Base-by-base conservation (phyloP, 139 green algal species). In the Chlorella vulgaris region DNA sequence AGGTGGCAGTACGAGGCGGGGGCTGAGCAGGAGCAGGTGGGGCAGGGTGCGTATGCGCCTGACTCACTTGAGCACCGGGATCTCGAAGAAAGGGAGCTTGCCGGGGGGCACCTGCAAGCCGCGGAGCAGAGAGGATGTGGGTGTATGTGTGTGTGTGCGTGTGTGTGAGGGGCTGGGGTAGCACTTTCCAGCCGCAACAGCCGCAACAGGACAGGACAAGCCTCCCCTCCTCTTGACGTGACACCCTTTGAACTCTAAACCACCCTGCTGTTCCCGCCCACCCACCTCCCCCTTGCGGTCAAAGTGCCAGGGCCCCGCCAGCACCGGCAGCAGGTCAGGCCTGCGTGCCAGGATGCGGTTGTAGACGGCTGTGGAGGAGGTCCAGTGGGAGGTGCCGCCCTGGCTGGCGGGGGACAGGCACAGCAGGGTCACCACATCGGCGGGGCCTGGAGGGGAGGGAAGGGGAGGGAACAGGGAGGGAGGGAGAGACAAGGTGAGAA, bases 391-490 rank as follows among this genome's bases (percentile, higher is more conserved):
- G 87, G 65, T 61, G 19, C 88, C 90, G 26, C 90, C 89, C 43
- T 87, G 61, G 77, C 87, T 86, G 38, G 86, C 89, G 0, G 74
- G 77, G 40, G 84, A 69, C 69, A 92, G 77, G 83, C 87, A 92
- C 70, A 93, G 80, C 81, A 94, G 81, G 15, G 81, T 65, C 26
- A 82, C 62, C 22, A 94, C 88, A n/a, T 90, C 74, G 61, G 92
- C 91, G 15, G 73, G 65, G n/a, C n/a, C n/a, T n/a, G n/a, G n/a
- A n/a, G n/a, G n/a, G n/a, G n/a, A n/a, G n/a, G n/a, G n/a, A n/a
- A n/a, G n/a, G n/a, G n/a, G n/a, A n/a, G n/a, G 29, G 60, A 81
- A 75, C 93, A 67, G 65, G 90, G 0, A 85, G 89, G 80, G 92
- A 85, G 22, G 77, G n/a, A n/a, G n/a, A n/a, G n/a, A n/a, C n/a